These are phyloP conservation scores for Vigna mungo DNA, from an alignment of 306 rosid species.

Conservation along the genomic window DNA sequence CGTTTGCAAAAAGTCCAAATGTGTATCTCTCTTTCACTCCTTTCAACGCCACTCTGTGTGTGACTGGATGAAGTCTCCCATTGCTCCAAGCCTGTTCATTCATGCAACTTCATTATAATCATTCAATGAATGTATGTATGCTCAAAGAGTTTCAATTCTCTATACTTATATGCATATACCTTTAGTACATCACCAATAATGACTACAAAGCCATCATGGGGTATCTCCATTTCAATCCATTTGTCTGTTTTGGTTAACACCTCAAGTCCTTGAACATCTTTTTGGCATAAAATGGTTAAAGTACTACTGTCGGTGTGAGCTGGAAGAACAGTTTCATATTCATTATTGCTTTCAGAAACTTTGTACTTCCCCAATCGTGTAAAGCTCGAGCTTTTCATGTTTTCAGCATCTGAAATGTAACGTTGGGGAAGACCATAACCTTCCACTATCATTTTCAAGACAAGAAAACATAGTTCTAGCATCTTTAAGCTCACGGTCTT, in stretches of 20 bases:
- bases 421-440: constrained; percentile 49
- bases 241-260: constrained; percentile 52
- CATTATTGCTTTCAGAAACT: constrained; percentile 33
- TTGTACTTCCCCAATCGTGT: constrained; percentile 53
- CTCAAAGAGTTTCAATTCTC: not conserved
- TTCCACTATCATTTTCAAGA: constrained; percentile 54
- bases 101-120: not conserved
- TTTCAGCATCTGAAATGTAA: constrained; percentile 41
- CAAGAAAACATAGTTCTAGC: constrained; percentile 35
- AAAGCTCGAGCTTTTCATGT: constrained; percentile 27
- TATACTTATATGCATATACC: not conserved
- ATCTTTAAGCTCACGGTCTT: constrained; percentile 44
- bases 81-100: constrained; percentile 63
- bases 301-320: constrained; percentile 61
- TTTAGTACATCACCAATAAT: constrained; percentile 59
- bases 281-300: constrained; percentile 53
- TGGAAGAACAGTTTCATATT: constrained; percentile 23
- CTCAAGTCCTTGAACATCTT: constrained; percentile 61
- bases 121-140: not conserved
- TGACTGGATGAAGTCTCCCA: constrained; percentile 59
- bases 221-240: constrained; percentile 51
- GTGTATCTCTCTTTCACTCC: constrained; percentile 51
- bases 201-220: constrained; percentile 40
- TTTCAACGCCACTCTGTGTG: constrained; percentile 57
- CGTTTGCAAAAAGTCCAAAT: constrained; percentile 46